Evolutionary conservation across 306 rosid genomes (phyloP).

Genomic region (Gastrolobium bilobum): DNA sequence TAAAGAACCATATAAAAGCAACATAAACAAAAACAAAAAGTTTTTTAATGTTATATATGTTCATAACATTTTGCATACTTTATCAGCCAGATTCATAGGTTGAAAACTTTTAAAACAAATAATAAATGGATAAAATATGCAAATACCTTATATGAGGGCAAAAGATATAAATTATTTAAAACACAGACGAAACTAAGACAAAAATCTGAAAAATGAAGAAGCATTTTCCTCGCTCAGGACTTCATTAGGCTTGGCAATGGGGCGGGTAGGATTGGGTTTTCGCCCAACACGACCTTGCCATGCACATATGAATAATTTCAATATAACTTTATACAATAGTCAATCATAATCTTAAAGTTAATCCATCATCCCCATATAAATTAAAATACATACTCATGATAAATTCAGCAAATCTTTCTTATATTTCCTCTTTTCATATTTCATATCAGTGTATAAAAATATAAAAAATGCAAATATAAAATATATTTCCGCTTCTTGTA

Average conservation of each 20-base stretch:
- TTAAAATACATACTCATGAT: background rate
- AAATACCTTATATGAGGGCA: conserved; percentile 1
- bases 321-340: background rate
- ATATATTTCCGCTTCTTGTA: too few species aligned
- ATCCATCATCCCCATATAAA: background rate
- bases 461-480: too few species aligned
- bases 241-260: background rate
- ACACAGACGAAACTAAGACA: background rate
- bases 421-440: too few species aligned
- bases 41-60: background rate
- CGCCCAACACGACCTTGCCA: background rate
- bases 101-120: background rate
- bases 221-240: background rate
- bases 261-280: background rate
- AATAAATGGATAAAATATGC: background rate
- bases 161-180: background rate
- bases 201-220: conserved; percentile 6
- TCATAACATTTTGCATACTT: conserved; percentile 6
- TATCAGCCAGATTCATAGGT: conserved; percentile 19
- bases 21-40: background rate
- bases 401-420: background rate
- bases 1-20: background rate
- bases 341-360: background rate
- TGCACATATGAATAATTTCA: background rate
- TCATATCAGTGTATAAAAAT: too few species aligned